phyloP scores from a whole-genome alignment of 2,329 filamentous ascomycete species.

The Magnaporthiopsis poae region DNA sequence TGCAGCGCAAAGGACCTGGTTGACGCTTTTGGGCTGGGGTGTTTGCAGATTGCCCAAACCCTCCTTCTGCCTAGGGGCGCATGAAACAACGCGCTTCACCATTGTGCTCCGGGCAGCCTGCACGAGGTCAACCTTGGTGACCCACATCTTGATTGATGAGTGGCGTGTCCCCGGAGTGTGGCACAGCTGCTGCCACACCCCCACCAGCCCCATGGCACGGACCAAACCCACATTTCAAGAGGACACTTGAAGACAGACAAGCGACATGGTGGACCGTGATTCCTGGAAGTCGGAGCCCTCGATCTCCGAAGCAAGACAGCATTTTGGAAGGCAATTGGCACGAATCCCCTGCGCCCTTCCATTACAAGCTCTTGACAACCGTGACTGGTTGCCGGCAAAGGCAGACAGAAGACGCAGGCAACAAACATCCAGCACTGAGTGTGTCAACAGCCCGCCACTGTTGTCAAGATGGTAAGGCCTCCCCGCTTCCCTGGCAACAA shows the following conservation, averaged over 20 bases:
- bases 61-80: neutral
- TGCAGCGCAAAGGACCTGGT: too few species aligned
- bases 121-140: neutral
- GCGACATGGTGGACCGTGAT: neutral
- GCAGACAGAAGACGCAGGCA: slow-evolving; percentile 3
- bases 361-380: neutral
- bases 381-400: neutral
- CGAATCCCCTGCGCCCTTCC: neutral
- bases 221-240: slow-evolving; percentile 14
- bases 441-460: neutral
- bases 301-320: neutral
- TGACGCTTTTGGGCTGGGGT: neutral
- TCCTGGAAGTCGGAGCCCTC: neutral
- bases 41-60: neutral
- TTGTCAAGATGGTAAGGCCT: neutral
- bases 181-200: neutral
- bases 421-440: slow-evolving; percentile 10
- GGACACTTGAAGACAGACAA: slow-evolving; percentile 8
- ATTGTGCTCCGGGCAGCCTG: neutral
- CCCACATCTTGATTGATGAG: neutral
- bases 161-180: neutral
- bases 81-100: neutral
- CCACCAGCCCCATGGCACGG: slow-evolving; percentile 11
- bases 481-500: neutral
- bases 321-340: neutral